phyloP scores from a whole-genome alignment of 2,329 filamentous ascomycete species.

The Graphilbum ipis-grandicollis region DNA sequence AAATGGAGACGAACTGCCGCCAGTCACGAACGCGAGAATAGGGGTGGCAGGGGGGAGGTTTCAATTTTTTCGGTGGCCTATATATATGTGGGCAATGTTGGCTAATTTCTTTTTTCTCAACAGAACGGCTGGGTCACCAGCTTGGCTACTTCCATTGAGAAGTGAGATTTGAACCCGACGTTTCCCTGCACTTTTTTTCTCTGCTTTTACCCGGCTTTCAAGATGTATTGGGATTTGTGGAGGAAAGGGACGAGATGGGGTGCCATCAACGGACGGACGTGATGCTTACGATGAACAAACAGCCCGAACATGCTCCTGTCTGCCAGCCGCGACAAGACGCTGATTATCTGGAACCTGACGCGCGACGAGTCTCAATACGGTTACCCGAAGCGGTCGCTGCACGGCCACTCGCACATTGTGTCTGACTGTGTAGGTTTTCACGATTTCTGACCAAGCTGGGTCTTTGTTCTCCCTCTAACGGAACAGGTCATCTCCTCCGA shows the following conservation, averaged over 20 bases:
- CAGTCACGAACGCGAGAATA: no score
- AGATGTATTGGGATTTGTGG: background rate
- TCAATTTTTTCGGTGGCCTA: no score
- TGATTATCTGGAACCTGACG: slow-evolving; percentile 99
- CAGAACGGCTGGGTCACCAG: slow-evolving; percentile 96
- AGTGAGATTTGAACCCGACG: slow-evolving; percentile 39
- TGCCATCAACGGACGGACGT: background rate
- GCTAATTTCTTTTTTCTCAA: no score
- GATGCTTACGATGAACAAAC: slow-evolving; percentile 13
- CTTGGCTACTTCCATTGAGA: slow-evolving; percentile 97
- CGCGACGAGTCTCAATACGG: slow-evolving; percentile 97
- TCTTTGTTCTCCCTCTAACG: no score
- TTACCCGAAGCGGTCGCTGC: slow-evolving; percentile 96
- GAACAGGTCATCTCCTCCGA: slow-evolving; percentile 75
- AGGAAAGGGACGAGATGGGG: background rate
- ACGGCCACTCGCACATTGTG: slow-evolving; percentile 99
- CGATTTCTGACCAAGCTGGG: no score
- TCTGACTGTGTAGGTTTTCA: slow-evolving; percentile 77
- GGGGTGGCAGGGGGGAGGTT: no score
- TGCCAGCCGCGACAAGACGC: slow-evolving; percentile 89
- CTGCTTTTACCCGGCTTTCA: background rate
- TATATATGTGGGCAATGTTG: no score
- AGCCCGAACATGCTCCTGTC: slow-evolving; percentile 99
- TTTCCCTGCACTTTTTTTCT: background rate
- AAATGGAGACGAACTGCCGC: no score